Conservation (phyloP, 163 green algal species). For the Chlamydomonas reinhardtii region DNA sequence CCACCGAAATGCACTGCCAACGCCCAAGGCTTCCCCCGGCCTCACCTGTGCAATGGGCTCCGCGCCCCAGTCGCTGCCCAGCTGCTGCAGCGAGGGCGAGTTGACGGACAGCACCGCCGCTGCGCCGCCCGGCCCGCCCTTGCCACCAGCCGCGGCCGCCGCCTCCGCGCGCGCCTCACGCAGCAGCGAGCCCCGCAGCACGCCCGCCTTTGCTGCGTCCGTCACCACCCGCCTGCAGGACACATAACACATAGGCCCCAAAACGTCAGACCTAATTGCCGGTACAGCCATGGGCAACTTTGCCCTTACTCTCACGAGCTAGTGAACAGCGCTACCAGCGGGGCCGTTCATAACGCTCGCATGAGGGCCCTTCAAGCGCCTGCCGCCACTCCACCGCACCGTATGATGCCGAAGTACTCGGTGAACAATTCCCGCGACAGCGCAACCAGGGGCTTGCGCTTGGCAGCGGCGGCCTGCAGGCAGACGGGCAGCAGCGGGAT, state of each 20-base stretch:
- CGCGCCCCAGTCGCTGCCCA: slow-evolving; percentile 73
- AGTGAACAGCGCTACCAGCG: no score
- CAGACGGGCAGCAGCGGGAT: background rate
- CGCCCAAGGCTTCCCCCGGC: no score
- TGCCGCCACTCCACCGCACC: slow-evolving; percentile 9
- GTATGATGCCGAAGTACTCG: slow-evolving; percentile 75
- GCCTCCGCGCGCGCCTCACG: slow-evolving; percentile 47
- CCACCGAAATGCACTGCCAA: no score
- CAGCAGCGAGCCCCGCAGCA: slow-evolving; percentile 44
- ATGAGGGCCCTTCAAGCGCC: no score
- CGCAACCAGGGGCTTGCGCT: slow-evolving; percentile 61
- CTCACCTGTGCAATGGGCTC: slow-evolving; percentile 64
- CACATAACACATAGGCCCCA: no score
- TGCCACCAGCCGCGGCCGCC: slow-evolving; percentile 22
- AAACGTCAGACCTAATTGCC: no score
- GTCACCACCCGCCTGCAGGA: slow-evolving; percentile 50
- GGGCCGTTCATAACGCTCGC: no score
- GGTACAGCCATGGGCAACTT: no score
- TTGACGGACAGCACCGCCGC: slow-evolving; percentile 27
- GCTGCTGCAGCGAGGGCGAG: slow-evolving; percentile 17
- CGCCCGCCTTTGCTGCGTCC: slow-evolving; percentile 44
- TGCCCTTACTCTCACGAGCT: no score
- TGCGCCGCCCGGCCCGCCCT: slow-evolving; percentile 26
- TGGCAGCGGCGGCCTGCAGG: slow-evolving; percentile 35
- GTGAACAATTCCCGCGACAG: slow-evolving; percentile 68